Evolutionary conservation across 2,329 filamentous ascomycete species (phyloP).

Genomic region (Botryosphaeria dothidea): DNA sequence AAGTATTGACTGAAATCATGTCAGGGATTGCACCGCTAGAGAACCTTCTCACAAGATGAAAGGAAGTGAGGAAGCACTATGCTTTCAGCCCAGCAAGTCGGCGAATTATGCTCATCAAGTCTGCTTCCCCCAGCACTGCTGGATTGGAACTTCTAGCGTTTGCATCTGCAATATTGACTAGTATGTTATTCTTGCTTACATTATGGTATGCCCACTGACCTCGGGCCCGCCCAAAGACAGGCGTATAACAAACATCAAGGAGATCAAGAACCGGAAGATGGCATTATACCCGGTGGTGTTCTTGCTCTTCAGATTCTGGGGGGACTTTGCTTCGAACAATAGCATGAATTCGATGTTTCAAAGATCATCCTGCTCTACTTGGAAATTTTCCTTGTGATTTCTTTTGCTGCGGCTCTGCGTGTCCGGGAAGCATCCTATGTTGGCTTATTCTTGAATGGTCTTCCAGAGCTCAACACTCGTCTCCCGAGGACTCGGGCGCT

Average conservation of each 20-base stretch:
- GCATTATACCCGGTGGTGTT: constrained; percentile 8
- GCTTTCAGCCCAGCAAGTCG: neutral
- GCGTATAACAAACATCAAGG: neutral
- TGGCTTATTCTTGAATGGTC: too few species aligned
- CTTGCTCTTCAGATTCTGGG: neutral
- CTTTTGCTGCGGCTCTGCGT: too few species aligned
- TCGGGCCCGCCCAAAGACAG: neutral
- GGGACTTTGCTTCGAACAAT: neutral
- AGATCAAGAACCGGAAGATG: neutral
- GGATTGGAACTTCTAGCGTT: neutral
- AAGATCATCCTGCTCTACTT: neutral
- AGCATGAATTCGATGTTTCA: neutral
- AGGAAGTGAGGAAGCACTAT: too few species aligned
- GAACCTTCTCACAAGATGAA: too few species aligned
- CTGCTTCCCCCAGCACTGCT: neutral
- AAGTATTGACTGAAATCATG: neutral
- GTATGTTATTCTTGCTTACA: neutral
- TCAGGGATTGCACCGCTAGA: neutral
- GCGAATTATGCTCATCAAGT: neutral
- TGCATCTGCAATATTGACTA: neutral
- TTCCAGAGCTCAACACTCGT: too few species aligned
- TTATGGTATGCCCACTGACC: neutral
- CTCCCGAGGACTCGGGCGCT: too few species aligned
- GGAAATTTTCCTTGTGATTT: neutral
- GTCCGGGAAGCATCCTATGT: too few species aligned